Evolutionary conservation across 805 yeast species (phyloP), one percentile per base, ranked within the genome.

Genomic region (Candida multigemmis): DNA sequence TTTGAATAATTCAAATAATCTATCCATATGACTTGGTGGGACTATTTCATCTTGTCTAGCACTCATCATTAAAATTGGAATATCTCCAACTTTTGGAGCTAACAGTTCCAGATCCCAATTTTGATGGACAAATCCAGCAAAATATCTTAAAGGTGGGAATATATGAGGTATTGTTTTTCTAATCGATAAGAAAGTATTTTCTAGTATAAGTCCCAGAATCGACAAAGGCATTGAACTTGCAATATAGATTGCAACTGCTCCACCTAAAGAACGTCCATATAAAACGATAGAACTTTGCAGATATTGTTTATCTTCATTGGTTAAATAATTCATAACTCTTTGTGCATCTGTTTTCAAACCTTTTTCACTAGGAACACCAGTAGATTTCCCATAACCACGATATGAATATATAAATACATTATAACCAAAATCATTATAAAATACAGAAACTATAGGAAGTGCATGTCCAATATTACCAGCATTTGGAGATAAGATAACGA

Each of bases 391-490:
- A 50, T 87, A 87, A 0, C 98, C 97, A 41, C 98, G 61, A 52
- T 89, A 89, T 1, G 94, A 83, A 40, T 84, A 80, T 4, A 83
- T 73, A 25, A 89, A 69, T 3, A 86, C 94, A 49, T 87, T 85
- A 53, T 76, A 73, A 9, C 74, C 71, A 50, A 78, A 66, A 20
- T 62, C 54, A 25, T 62, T 54, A 51, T 72, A 82, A 35, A 87
- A 74, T 7, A 78, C 50, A 25, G 76, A 64, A 3, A 82, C 94
- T 6, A 85, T 71, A 2, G 96, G 95, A 25, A 89, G 57, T 16
- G 81, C 77, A 46, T 84, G 85, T 11, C 97, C 97, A 37, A 89
- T 89, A 49, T 91, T 89, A 4, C 97, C 97, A 2, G 96, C 96
- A 53, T 89, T 89, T 4, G 97, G 97, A 25, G 86, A 76, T 27